These are phyloP conservation scores for Ganoderma resinaceum DNA, from an alignment of 1,284 basidiomycete genomes.

Conservation along the genomic window DNA sequence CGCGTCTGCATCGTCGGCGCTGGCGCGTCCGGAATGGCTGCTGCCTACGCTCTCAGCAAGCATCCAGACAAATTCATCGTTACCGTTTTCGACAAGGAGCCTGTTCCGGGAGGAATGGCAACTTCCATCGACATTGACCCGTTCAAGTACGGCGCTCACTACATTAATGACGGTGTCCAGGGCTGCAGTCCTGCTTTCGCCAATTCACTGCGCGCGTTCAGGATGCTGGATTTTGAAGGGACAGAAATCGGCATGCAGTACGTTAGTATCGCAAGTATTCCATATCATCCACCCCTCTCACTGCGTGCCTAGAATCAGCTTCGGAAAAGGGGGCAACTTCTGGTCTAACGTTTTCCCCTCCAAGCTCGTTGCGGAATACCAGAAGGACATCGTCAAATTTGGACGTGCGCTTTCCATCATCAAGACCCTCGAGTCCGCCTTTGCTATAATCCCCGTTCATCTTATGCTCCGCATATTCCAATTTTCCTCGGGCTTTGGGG, in stretches of 20 bases:
- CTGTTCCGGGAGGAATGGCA: conserved; percentile 64
- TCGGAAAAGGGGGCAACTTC: conserved; percentile 67
- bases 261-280: neutral
- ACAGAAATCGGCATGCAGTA: conserved; percentile 63
- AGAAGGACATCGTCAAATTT: conserved; percentile 65
- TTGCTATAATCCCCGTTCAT: conserved; percentile 66
- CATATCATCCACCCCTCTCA: neutral
- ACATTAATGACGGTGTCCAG: conserved; percentile 67
- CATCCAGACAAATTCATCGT: conserved; percentile 65
- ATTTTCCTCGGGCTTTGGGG: conserved; percentile 65
- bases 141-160: conserved; percentile 54
- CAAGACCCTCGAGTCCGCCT: conserved; percentile 59
- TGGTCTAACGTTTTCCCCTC: conserved; percentile 75
- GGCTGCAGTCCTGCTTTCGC: conserved; percentile 65
- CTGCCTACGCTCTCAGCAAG: conserved; percentile 59
- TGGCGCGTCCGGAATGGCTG: conserved; percentile 60
- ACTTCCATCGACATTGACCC: conserved; percentile 62
- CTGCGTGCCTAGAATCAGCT: conserved; percentile 50
- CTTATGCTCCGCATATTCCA: conserved; percentile 63
- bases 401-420: conserved; percentile 60
- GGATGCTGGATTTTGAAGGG: conserved; percentile 58
- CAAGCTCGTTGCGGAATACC: conserved; percentile 55
- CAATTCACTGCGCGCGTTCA: conserved; percentile 65
- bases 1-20: conserved; percentile 58
- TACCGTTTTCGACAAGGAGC: conserved; percentile 59